These are phyloP conservation scores for Cicer judaicum DNA, from an alignment of 306 rosid species.

Conservation along the genomic window DNA sequence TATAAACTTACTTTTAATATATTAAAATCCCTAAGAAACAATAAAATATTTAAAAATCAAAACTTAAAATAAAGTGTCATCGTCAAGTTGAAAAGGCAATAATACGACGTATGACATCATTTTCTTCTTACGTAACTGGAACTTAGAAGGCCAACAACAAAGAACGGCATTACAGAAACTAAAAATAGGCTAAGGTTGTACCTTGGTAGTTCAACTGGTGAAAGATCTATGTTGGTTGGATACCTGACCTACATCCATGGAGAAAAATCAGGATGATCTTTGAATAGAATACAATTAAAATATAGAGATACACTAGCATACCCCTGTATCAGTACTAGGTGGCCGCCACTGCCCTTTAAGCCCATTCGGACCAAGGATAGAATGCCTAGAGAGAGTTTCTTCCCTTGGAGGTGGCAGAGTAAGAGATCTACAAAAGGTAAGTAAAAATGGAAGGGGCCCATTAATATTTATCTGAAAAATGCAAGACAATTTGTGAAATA, in stretches of 20 bases:
- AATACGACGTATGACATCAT: slow-evolving; percentile 6
- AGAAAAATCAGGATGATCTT: slow-evolving; percentile 54
- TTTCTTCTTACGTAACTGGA: slow-evolving; percentile 1
- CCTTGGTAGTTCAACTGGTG: slow-evolving; percentile 82
- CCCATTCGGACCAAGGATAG: slow-evolving; percentile 88
- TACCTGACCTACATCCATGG: slow-evolving; percentile 73
- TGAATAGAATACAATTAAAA: slow-evolving; percentile 40
- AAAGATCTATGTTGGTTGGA: slow-evolving; percentile 79
- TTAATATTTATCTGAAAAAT: slow-evolving; percentile 19
- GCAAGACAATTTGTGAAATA: slow-evolving; percentile 5
- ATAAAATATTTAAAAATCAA: slow-evolving; percentile 8
- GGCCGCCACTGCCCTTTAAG: slow-evolving; percentile 81
- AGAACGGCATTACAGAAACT: slow-evolving; percentile 35
- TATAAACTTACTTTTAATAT: slow-evolving; percentile 15
- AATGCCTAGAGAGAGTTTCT: slow-evolving; percentile 89
- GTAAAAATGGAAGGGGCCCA: slow-evolving; percentile 34
- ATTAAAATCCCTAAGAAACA: slow-evolving; percentile 32
- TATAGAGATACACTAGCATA: slow-evolving; percentile 48
- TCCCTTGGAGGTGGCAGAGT: slow-evolving; percentile 66
- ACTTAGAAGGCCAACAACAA: neutral
- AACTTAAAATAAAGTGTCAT: neutral
- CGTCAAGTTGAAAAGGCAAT: neutral
- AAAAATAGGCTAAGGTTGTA: slow-evolving; percentile 42
- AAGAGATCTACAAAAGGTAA: slow-evolving; percentile 64
- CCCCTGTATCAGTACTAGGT: slow-evolving; percentile 76